Evolutionary conservation across 2,329 filamentous ascomycete genomes (phyloP).

Genomic region (Juglanconis juglandina): DNA sequence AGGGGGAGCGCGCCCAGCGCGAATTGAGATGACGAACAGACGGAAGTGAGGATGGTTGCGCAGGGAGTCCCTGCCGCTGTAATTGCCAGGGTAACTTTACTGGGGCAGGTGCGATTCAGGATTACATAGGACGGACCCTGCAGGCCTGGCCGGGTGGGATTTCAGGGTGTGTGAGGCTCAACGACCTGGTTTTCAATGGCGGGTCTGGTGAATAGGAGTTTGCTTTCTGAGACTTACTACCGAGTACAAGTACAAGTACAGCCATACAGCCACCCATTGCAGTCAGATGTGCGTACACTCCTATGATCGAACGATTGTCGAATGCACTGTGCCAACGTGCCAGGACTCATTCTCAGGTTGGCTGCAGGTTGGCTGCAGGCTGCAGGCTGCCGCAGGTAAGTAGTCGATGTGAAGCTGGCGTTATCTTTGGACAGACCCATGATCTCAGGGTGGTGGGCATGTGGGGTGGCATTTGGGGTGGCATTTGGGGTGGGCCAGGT

Average conservation of each 20-base stretch:
- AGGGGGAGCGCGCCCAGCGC: conserved; percentile 6
- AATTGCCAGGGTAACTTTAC: conserved; percentile 10
- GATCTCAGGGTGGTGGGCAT: not conserved
- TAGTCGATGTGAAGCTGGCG: not conserved
- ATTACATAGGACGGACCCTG: conserved; percentile 1
- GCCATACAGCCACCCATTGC: too few species aligned
- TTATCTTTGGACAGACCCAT: not conserved
- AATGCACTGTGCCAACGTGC: not conserved
- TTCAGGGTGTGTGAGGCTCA: conserved; percentile 4
- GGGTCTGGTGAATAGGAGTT: not conserved
- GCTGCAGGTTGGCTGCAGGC: not conserved
- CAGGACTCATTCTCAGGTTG: not conserved
- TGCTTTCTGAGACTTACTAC: not conserved
- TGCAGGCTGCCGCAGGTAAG: not conserved
- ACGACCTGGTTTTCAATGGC: not conserved
- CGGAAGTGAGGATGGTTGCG: not conserved
- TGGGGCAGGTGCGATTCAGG: conserved; percentile 8
- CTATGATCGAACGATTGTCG: not conserved
- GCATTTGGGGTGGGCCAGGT: not conserved
- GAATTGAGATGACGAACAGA: not conserved
- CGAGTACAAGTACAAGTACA: too few species aligned
- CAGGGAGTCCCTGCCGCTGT: conserved; percentile 10
- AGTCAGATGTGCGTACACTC: not conserved
- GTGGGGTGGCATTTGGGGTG: not conserved
- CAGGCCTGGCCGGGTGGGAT: not conserved